Evolutionary conservation across 768 basidiomycete genomes (phyloP).

Genomic region (Epithele typhae): DNA sequence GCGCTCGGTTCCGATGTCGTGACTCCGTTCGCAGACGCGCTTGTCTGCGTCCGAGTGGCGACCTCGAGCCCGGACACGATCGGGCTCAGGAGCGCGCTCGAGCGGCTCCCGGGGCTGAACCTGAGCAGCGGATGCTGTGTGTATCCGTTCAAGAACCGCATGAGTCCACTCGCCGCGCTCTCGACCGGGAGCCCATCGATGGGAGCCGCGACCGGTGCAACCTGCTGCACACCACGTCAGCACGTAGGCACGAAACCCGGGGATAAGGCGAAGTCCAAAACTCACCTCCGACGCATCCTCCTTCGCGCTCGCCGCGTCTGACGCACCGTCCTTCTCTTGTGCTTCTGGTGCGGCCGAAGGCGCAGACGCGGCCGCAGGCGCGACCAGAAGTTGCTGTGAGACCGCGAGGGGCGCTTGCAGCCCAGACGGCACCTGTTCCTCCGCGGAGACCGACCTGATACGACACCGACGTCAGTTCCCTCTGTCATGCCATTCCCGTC

Average conservation of each 20-base stretch:
- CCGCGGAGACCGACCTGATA: conserved; percentile 49
- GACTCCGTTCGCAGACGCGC: conserved; percentile 4
- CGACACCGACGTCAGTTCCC: conserved; percentile 12
- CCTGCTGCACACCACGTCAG: neutral
- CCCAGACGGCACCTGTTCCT: conserved; percentile 55
- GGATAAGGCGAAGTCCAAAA: too few relatives aligned
- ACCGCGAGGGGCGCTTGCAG: conserved; percentile 57
- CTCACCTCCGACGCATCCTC: conserved; percentile 1
- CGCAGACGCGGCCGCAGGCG: conserved; percentile 17
- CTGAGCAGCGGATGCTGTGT: conserved; percentile 49
- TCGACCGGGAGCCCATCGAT: conserved; percentile 20
- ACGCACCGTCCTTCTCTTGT: conserved; percentile 17
- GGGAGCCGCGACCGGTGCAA: conserved; percentile 14
- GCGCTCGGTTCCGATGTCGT: conserved; percentile 13
- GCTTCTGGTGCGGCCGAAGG: conserved; percentile 11
- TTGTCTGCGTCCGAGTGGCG: neutral
- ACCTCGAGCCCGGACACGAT: too few relatives aligned
- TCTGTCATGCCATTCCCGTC: too few relatives aligned
- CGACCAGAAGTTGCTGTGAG: conserved; percentile 55
- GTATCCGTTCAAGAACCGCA: conserved; percentile 60
- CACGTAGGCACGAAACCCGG: too few relatives aligned
- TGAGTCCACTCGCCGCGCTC: conserved; percentile 37
- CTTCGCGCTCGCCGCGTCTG: conserved; percentile 12
- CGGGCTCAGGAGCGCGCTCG: conserved; percentile 17
- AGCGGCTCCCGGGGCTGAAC: conserved; percentile 34